Evolutionary conservation across 108 stramenopile species (phyloP).

Genomic region (Cyclotella atomus): DNA sequence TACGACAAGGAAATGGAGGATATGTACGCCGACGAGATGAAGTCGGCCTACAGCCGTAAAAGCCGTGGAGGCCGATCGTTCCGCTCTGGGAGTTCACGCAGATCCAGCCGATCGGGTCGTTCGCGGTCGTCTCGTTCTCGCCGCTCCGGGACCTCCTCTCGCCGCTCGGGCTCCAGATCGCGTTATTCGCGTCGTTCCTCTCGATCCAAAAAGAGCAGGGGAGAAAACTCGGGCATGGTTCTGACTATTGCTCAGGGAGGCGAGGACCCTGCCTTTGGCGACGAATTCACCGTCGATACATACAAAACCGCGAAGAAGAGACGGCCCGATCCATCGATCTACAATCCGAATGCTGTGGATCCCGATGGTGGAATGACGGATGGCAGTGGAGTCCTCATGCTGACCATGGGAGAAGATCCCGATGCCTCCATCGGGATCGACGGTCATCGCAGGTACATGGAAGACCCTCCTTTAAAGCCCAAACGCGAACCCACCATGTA

Average conservation of each 20-base stretch:
- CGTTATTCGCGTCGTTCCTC: neutral
- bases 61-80: neutral
- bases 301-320: conserved; percentile 21
- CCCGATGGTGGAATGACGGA: conserved; percentile 7
- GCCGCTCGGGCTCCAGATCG: too few species aligned
- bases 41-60: neutral
- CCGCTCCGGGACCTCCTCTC: too few species aligned
- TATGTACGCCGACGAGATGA: conserved; percentile 28
- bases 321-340: conserved; percentile 6
- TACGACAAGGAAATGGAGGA: conserved; percentile 24
- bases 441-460: conserved; percentile 9
- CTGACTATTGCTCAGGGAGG: conserved; percentile 1
- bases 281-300: conserved; percentile 36
- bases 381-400: conserved; percentile 15
- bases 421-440: neutral
- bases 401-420: conserved; percentile 18
- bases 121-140: neutral
- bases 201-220: neutral
- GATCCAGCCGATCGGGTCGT: conserved; percentile 6
- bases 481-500: conserved; percentile 32
- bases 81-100: conserved; percentile 6
- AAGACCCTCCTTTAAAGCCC: conserved; percentile 32
- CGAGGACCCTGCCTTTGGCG: conserved; percentile 22
- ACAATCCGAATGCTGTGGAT: conserved; percentile 16
- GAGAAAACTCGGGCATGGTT: neutral